Percentiles rank a stretch among this genome's conserved stretches.
Evolutionary conservation across 140 eudicot species (phyloP).

Genomic region (Stevia rebaudiana): DNA sequence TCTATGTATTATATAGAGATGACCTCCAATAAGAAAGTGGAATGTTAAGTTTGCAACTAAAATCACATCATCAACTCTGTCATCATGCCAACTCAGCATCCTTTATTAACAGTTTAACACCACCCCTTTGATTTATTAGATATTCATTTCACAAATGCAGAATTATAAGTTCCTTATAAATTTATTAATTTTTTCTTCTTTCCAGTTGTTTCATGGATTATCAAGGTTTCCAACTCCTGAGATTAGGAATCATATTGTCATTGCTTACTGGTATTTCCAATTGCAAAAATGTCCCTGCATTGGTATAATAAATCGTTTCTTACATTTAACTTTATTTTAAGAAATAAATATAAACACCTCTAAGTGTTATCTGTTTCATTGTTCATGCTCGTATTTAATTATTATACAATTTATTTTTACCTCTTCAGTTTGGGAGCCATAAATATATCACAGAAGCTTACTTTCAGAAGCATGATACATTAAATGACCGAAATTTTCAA

Average conservation of each 20-base stretch:
- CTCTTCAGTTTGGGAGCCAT: conserved; percentile 22
- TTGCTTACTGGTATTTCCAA: conserved; percentile 29
- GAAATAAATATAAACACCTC: background rate
- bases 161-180: conserved; percentile 4
- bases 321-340: background rate
- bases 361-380: background rate
- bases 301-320: conserved; percentile 14
- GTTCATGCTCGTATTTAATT: background rate
- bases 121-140: background rate
- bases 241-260: conserved; percentile 27
- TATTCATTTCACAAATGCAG: background rate
- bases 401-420: conserved; percentile 5
- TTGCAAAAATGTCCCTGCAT: conserved; percentile 21
- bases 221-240: conserved; percentile 23
- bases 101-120: background rate
- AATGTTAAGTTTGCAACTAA: background rate
- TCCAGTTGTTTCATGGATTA: conserved; percentile 32
- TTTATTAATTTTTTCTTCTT: background rate
- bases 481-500: conserved; percentile 40
- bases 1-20: background rate
- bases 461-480: conserved; percentile 45
- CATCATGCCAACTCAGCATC: background rate
- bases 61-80: background rate
- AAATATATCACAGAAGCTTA: conserved; percentile 55
- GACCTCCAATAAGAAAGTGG: background rate